A percentile compares a stretch with the other conserved stretches of the same genome.
phyloP scores from a whole-genome alignment of 495 filamentous ascomycete genomes.

The Daldinia concentrica region DNA sequence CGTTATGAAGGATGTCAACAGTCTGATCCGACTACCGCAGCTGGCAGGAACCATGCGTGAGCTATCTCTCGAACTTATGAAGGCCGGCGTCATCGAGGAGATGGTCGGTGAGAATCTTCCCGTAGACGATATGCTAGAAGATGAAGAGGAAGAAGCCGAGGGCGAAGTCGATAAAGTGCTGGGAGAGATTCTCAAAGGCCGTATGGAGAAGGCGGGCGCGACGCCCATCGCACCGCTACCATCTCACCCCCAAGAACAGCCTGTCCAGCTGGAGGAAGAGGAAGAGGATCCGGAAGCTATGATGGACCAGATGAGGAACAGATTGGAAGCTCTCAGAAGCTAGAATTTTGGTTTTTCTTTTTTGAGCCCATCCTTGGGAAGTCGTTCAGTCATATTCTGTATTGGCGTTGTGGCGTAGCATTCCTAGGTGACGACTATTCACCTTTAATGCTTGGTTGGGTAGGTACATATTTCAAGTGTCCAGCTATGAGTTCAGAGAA shows the following conservation, averaged over 20 bases:
- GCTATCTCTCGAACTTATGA: slow-evolving; percentile 85
- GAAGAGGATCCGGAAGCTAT: slow-evolving; percentile 87
- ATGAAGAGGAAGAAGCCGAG: slow-evolving; percentile 89
- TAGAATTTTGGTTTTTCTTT: slow-evolving; percentile 44
- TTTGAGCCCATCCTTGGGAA: not conserved
- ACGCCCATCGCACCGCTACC: slow-evolving; percentile 66
- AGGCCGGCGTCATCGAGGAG: slow-evolving; percentile 97
- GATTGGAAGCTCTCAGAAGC: slow-evolving; percentile 91
- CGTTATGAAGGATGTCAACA: slow-evolving; percentile 98
- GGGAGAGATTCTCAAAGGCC: slow-evolving; percentile 85
- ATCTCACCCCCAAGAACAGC: slow-evolving; percentile 60
- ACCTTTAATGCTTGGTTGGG: slow-evolving; percentile 5
- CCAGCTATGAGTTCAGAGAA: not conserved
- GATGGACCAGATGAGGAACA: slow-evolving; percentile 90
- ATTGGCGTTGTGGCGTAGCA: slow-evolving; percentile 45
- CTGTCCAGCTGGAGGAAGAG: slow-evolving; percentile 69
- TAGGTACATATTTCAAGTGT: slow-evolving; percentile 2
- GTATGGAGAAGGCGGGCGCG: slow-evolving; percentile 72
- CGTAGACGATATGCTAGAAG: slow-evolving; percentile 67
- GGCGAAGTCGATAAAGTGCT: slow-evolving; percentile 92
- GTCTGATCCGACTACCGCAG: slow-evolving; percentile 82
- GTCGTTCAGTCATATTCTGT: slow-evolving; percentile 15
- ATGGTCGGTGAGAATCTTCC: slow-evolving; percentile 90
- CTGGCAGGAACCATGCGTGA: slow-evolving; percentile 90
- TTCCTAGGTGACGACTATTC: slow-evolving; percentile 25